Conservation (phyloP, 192 early-diverging fungal genomes). For the Backusella tuberculispora region DNA sequence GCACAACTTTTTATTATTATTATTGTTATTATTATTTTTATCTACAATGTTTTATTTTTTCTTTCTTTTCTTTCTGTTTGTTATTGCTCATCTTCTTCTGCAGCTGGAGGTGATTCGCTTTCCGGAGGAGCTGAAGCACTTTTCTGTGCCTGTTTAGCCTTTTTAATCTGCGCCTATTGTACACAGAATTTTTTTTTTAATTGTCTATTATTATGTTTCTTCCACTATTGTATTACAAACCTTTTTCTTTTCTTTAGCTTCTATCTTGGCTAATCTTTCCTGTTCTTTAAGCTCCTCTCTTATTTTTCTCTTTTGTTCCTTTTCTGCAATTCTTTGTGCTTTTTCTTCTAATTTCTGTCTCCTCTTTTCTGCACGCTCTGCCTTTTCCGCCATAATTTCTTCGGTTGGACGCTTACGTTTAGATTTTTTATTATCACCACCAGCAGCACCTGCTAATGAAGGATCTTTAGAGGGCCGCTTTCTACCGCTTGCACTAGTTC, state of each 20-base stretch:
- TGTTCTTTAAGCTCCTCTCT: constrained; percentile 52
- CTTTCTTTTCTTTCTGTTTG: background rate
- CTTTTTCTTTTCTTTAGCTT: constrained; percentile 49
- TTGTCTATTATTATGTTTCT: background rate
- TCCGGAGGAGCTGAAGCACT: background rate
- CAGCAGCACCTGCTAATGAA: constrained; percentile 31
- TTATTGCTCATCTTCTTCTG: background rate
- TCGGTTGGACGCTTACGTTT: constrained; percentile 39
- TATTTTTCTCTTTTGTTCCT: constrained; percentile 47
- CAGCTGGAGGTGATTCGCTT: background rate
- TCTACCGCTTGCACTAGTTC: constrained; percentile 36
- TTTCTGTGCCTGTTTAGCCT: constrained; percentile 4
- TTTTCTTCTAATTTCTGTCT: constrained; percentile 56
- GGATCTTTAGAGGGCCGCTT: constrained; percentile 38
- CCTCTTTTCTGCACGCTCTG: constrained; percentile 49
- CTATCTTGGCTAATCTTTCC: constrained; percentile 48
- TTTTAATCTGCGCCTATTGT: background rate
- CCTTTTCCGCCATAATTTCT: constrained; percentile 32
- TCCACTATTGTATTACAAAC: background rate
- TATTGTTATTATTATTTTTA: too few species aligned
- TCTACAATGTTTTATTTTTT: background rate
- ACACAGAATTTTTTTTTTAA: background rate
- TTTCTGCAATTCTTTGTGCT: constrained; percentile 48
- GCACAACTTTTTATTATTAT: background rate
- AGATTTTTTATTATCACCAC: constrained; percentile 30